Evolutionary conservation across 768 basidiomycete genomes (phyloP), one percentile per base, ranked within the genome.

Genomic region (Tulasnella sp.): DNA sequence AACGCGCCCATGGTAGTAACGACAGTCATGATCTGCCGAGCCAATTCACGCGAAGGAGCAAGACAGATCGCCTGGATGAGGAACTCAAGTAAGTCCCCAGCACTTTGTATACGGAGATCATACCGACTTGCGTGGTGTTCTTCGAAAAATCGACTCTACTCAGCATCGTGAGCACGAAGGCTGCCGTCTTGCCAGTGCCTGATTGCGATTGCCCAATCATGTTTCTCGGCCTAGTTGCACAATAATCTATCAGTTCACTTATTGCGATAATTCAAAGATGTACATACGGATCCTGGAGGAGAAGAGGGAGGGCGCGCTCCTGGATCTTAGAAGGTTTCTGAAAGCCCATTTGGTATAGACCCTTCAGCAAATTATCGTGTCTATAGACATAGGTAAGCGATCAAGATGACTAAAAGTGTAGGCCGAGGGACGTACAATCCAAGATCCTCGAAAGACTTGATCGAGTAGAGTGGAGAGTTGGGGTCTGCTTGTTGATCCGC

Each of bases 151-250:
- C 90, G 45, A 98, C 77, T 37, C 94, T 82, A 67, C 86, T 92
- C 14, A 98, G 77, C 93, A 99, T 98, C 9, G 94, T 93, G 48
- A 99, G 75, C 11, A 92, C 89, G 68, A 99, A 99, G 8, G 96
- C 96, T 3, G 96, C 96, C 2, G 96, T 98, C 74, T 99, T 99
- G 48, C 96, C 96, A 7, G 96, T 99, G 36, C 96, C 96, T 32
- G 96, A 98, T 66, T 99, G 96, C 50, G 93, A 98, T 72, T 99
- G 96, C 15, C 92, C 96, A 67, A 98, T 98, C 85, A 98, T 93
- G 71, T 98, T 98, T 51, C 83, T 84, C 9, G 94, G 86, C n/a
- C 94, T 99, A 66, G 0, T 17, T 19, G 21, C 36, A 34, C 11
- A 60, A 56, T 14, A 27, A 37, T 36, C 17, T 55, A 49, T 29